Conservation (phyloP, 768 basidiomycete genomes). For the Ramaria rubella region DNA sequence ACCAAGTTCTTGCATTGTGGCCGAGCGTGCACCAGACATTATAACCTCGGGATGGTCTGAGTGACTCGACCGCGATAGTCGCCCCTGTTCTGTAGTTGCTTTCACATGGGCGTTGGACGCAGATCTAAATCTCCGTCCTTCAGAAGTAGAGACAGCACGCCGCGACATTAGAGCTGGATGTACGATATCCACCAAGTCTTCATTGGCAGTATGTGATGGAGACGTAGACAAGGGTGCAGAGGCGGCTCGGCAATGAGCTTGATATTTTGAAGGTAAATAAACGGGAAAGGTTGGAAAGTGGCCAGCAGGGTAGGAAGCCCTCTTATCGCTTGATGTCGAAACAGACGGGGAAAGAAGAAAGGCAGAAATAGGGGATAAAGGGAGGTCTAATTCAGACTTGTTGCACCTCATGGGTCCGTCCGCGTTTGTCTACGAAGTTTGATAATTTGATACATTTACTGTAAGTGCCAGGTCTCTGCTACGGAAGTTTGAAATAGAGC, state of each 20-base stretch:
- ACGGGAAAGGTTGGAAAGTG: background rate
- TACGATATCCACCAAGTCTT: background rate
- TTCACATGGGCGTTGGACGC: background rate
- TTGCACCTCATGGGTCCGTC: background rate
- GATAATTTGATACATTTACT: too few relatives aligned
- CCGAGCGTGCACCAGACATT: background rate
- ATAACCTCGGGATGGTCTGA: background rate
- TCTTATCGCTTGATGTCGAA: background rate
- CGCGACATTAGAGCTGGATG: background rate
- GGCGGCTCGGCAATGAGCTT: background rate
- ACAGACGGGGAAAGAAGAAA: background rate
- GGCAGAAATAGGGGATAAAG: background rate
- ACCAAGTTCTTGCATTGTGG: background rate
- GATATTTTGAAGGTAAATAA: background rate
- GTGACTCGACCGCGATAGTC: background rate
- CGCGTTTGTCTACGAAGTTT: too few relatives aligned
- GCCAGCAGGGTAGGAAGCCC: background rate
- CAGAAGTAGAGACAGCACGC: background rate
- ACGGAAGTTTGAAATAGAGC: too few relatives aligned
- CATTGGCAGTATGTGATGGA: background rate
- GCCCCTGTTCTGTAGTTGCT: background rate
- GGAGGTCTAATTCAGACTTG: background rate
- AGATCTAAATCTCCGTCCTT: background rate
- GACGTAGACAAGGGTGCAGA: background rate
- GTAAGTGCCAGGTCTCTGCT: too few relatives aligned